Evolutionary conservation across 306 rosid species (phyloP), one percentile per base, ranked within the genome.

Genomic region (Alnus glutinosa): DNA sequence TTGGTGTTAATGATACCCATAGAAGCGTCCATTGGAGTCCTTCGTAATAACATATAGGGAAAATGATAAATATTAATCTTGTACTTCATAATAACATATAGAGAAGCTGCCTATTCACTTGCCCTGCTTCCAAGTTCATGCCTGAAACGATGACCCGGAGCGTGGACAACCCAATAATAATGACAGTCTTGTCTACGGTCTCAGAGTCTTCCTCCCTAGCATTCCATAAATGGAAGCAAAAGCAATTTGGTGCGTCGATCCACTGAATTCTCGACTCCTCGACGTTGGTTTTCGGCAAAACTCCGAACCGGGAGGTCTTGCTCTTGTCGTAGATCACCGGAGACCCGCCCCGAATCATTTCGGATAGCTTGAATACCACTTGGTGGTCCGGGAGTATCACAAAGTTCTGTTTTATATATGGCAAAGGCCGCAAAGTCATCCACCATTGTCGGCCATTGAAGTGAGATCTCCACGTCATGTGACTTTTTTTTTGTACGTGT

Each of bases 381-480:
- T 93, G 97, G 51, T 91, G 98, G 48, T 91, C 98, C 1, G 97
- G 98, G 8, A 93, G 83, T 14, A 93, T 89, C 0, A 85, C 90
- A 47, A 83, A 83, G 69, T 86, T 90, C 61, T 82, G 86, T 0
- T 97, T 93, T 77, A 93, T 85, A 23, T 23, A 23, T 23, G 28
- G 28, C 28, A 23, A 23, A 23, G 28, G 28, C 28, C 16, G 97
- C 97, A 58, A 93, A 93, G 73, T 93, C 97, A 47, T 93, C 97
- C 15, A 89, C 85, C 98, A 93, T 93, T 1, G 98, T 89, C 0
- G 97, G 90, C 3, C 73, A 87, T 1, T 46, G 73, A 0, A 93
- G 82, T 15, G 83, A 70, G 42, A 93, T 87, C 62, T 81, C 87
- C 1, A 93, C 82, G 77, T 93, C 97, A 66, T 86, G 87, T 3